Evolutionary conservation across 495 filamentous ascomycete species (phyloP).

Genomic region (Chaetomium cochliodes): DNA sequence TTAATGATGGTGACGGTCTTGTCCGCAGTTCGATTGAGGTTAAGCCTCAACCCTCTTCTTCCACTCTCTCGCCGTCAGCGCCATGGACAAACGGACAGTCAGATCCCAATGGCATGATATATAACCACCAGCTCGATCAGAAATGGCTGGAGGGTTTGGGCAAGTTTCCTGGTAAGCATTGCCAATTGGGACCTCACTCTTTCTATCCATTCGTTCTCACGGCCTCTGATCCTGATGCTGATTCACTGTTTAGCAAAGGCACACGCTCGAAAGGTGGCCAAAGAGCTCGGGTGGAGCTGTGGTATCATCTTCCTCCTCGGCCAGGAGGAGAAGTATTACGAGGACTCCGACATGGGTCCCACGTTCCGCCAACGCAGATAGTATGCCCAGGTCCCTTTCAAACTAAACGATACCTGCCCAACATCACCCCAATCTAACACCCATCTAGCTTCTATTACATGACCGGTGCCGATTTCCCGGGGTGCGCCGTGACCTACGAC

Average conservation of each 20-base stretch:
- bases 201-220: neutral
- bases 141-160: slow-evolving; percentile 27
- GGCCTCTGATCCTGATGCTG: neutral
- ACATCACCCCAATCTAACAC: neutral
- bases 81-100: neutral
- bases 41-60: neutral
- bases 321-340: slow-evolving; percentile 46
- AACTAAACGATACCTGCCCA: neutral
- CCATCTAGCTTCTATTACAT: slow-evolving; percentile 63
- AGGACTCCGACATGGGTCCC: slow-evolving; percentile 60
- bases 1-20: neutral
- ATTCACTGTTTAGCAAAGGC: slow-evolving; percentile 60
- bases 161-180: slow-evolving; percentile 33
- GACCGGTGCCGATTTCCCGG: slow-evolving; percentile 58
- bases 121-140: slow-evolving; percentile 7
- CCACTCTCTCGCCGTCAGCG: neutral
- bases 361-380: slow-evolving; percentile 66
- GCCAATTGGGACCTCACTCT: neutral
- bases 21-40: neutral
- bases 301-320: slow-evolving; percentile 66
- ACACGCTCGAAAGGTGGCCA: slow-evolving; percentile 71
- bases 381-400: slow-evolving; percentile 28
- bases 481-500: slow-evolving; percentile 63
- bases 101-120: neutral
- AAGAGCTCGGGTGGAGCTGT: slow-evolving; percentile 57